Evolutionary conservation across 163 green algal species (phyloP), one percentile per base, ranked within the genome.

Genomic region (Smithsoniella earleae): DNA sequence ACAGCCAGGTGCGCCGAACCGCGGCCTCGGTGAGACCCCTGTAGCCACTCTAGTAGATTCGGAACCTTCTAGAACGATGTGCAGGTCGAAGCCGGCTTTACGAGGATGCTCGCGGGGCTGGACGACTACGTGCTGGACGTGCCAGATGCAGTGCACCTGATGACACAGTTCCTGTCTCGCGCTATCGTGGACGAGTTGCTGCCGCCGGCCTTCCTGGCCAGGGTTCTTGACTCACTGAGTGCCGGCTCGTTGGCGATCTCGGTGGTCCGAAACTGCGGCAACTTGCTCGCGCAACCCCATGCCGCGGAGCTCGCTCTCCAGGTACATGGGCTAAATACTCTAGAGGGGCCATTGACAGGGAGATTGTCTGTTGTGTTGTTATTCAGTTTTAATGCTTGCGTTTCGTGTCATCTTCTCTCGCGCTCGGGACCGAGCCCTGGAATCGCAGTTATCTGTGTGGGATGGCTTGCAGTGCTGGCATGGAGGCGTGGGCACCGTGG

Each of bases 121-220:
- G 90, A 95, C 66, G 90, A 96, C 79, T 77, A 95, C 40, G 75
- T 85, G 36, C 85, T 97, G 36, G 92, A 97, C 82, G 84, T 91
- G 45, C 91, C 90, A 2, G 84, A 94, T n/a, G 90, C 86, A 0
- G 77, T 84, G 34, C 80, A 83, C 55, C 81, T 93, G 49, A 75
- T 88, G 22, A 75, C 73, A 36, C 82, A 88, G 20, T 96, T 96
- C 78, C 66, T 92, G 69, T 88, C 86, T 27, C 80, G 92, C 2
- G 88, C 85, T 3, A 83, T 95, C 6, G 85, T 94, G 38, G 89
- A 96, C 74, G 90, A 96, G 80, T 80, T 93, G 55, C 78, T 97
- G 74, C 82, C 91, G 8, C 90, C 90, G 0, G 80, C 78, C 18
- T 95, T 95, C 83, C 81, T 96, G 20, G 82, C 82, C 2, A 74